Base-by-base conservation (phyloP, 352 stramenopile genomes). In the Pythium brassicae region DNA sequence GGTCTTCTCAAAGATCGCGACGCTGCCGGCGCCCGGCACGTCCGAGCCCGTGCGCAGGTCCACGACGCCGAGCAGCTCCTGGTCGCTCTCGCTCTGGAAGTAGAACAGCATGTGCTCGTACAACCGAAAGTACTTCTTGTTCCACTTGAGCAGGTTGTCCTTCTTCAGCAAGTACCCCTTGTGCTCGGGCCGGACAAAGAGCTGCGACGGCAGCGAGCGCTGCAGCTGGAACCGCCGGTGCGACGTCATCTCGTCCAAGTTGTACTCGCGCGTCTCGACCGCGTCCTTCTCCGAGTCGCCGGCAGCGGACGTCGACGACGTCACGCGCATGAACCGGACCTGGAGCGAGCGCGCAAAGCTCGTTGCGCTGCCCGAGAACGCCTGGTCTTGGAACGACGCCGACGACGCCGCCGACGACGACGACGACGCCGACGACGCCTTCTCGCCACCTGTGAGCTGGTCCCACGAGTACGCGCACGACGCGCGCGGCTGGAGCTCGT, bases 91-190 rank as follows among this genome's bases (percentile, higher is more conserved):
- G n/a, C 74, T 89, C 19, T 78, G 72, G 52, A 95, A 95, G 61
- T 94, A 95, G 68, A 93, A 95, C 27, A 95, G 55, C 81, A 94
- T 94, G 58, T 90, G 75, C 45, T 92, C 83, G 53, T 92, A 92
- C 50, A 95, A 57, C 9, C 86, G 80, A 53, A 95, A 95, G 57
- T 94, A 95, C 55, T 86, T 86, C 55, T 89, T 86, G 62, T 89
- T 90, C 86, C 86, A 95, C 71, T 94, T 93, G 34, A 95, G 78
- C 62, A 92, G 69, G 45, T 86, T 94, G 69, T 95, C 86, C 43
- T 94, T 95, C 61, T 92, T 92, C 11, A 92, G 63, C 52, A 95
- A 40, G 37, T 86, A 89, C 20, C 84, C 86, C 48, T 92, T 87
- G 43, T 91, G 69, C 40, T 92, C 82, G 1, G 83, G 84, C 40